Evolutionary conservation across 495 filamentous ascomycete genomes (phyloP), one percentile per base, ranked within the genome.

Genomic region (Pyrenula massariospora): DNA sequence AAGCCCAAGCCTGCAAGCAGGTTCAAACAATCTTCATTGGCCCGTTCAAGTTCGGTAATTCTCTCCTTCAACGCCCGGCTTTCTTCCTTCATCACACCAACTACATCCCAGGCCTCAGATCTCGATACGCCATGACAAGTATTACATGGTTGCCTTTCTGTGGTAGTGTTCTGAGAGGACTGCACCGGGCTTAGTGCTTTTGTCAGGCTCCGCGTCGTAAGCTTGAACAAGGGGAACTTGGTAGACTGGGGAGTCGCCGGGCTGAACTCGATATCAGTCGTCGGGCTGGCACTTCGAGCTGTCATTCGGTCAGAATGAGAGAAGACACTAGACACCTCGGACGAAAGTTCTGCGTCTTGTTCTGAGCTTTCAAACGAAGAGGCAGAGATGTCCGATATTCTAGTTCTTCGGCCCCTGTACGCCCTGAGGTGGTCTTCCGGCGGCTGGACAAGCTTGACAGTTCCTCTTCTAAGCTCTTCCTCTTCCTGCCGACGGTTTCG

Each of bases 11-110:
- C 31, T 5, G 8, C 31, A 15, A 52, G 50, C 8, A 84, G 67
- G 63, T 86, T 82, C 62, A 92, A 69, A 24, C 84, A 87, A 47
- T 84, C 84, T 56, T 90, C 86, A 12, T 90, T 79, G 0, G 82
- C 82, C 21, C 72, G 70, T 67, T 90, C 87, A 1, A 91, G 64
- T 57, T 85, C 74, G 0, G 79, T 79, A 0, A 92, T 72, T 36
- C 85, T 71, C 25, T 75, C 75, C 69, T 90, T 91, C 50, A 91
- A 66, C 5, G 78, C 78, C 59, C 74, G 75, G 58, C 91, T 92
- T 71, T 92, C 87, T 47, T 84, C 83, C 56, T 85, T 77, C 57
- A 92, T 66, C 50, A 88, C 59, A 2, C 83, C 77, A 25, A 89
- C 78, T 12, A 87, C 81, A 58, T 83, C 76, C 87, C 87, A 86